These are phyloP conservation scores for Phellopilus nigrolimitatus DNA, from an alignment of 1,284 basidiomycete genomes.

Conservation along the genomic window DNA sequence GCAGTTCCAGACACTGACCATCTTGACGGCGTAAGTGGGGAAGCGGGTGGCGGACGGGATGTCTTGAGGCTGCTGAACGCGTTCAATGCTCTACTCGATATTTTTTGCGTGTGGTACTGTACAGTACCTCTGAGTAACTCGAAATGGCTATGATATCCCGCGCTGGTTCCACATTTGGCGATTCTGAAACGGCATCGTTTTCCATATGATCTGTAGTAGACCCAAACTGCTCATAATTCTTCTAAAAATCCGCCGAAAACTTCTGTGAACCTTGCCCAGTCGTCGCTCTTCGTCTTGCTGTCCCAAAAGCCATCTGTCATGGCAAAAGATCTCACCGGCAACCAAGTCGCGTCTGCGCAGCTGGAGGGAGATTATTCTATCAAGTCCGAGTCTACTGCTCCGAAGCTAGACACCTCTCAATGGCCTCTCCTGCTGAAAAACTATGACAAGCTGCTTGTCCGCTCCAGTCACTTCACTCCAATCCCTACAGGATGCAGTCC, in stretches of 20 bases:
- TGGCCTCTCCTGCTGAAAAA: constrained; percentile 99
- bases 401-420: constrained; percentile 88
- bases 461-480: constrained; percentile 97
- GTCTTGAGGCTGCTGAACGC: constrained; percentile 25
- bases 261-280: background rate
- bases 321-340: constrained; percentile 43
- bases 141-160: no score
- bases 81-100: constrained; percentile 2
- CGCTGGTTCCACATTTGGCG: no score
- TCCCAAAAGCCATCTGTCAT: constrained; percentile 7
- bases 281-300: background rate
- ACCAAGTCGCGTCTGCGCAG: constrained; percentile 69
- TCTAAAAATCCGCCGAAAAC: no score
- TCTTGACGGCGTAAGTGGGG: constrained; percentile 35
- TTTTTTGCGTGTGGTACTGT: constrained; percentile 25
- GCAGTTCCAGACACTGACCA: constrained; percentile 69
- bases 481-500: constrained; percentile 90
- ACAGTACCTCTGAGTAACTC: constrained; percentile 26
- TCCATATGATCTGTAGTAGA: no score
- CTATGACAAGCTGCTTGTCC: constrained; percentile 93
- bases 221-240: no score
- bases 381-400: constrained; percentile 70
- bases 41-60: constrained; percentile 24
- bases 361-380: constrained; percentile 77
- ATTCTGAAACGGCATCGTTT: no score